A percentile compares a stretch with the other conserved stretches of the same genome.
These are phyloP conservation scores for Dactylonectria estremocensis DNA, from an alignment of 2,329 filamentous ascomycete species.

Conservation along the genomic window DNA sequence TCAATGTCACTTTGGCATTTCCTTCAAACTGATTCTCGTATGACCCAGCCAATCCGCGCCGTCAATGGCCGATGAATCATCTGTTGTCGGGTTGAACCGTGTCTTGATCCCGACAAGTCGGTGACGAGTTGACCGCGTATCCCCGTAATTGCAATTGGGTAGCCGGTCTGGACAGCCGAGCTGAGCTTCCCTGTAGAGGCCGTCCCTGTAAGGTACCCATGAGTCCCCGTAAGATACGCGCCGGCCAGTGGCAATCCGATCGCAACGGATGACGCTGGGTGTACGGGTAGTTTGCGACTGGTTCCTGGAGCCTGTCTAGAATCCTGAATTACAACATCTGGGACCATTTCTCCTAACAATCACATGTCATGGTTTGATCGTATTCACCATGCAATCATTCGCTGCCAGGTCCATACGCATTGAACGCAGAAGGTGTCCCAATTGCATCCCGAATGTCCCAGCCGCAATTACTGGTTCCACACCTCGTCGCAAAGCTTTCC, in stretches of 20 bases:
- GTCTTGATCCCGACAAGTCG: not conserved
- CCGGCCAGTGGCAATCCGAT: not conserved
- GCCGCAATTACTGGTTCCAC: not conserved
- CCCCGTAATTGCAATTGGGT: slow-evolving; percentile 4
- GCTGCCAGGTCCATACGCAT: not conserved
- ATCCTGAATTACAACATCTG: not conserved
- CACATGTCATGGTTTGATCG: not conserved
- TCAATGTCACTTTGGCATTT: not conserved
- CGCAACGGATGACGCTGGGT: not conserved
- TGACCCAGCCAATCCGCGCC: not conserved
- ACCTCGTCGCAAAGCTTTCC: not conserved
- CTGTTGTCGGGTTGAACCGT: slow-evolving; percentile 8
- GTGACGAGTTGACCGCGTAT: not conserved
- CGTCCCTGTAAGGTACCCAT: too few relatives aligned
- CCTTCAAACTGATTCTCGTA: slow-evolving; percentile 2
- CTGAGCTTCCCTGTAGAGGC: too few relatives aligned
- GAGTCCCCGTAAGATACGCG: not conserved
- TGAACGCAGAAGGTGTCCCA: not conserved
- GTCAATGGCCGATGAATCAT: slow-evolving; percentile 1
- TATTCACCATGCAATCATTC: not conserved
- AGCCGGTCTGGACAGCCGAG: too few relatives aligned
- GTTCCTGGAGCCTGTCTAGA: not conserved
- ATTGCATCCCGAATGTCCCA: not conserved
- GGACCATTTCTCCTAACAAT: not conserved
- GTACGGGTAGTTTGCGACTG: slow-evolving; percentile 1